Conservation (phyloP, 163 green algal species). For the Dunaliella salina region DNA sequence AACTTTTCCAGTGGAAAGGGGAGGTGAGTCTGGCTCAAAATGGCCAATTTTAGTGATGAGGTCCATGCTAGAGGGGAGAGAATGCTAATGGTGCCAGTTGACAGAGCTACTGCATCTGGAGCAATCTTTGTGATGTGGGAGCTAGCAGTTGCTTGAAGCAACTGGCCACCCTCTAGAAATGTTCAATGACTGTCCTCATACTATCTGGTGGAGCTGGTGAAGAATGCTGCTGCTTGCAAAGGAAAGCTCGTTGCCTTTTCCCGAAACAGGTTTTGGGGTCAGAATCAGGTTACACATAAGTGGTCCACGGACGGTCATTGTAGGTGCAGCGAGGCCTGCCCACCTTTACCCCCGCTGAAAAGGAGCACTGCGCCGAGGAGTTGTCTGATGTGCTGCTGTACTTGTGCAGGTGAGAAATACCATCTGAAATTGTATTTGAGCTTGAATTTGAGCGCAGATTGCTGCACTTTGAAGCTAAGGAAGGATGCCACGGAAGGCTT, state of each 20-base stretch:
- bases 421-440: not conserved
- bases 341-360: slow-evolving; percentile 38
- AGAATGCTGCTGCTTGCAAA: too few relatives aligned
- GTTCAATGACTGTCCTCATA: not conserved
- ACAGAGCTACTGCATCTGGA: too few relatives aligned
- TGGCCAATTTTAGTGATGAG: not conserved
- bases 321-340: slow-evolving; percentile 30
- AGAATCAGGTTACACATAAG: not conserved
- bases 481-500: too few relatives aligned
- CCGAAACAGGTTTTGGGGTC: not conserved
- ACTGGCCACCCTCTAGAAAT: too few relatives aligned
- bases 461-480: not conserved
- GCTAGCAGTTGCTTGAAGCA: too few relatives aligned
- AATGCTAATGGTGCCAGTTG: too few relatives aligned
- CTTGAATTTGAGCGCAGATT: not conserved
- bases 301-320: not conserved
- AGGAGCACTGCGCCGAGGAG: slow-evolving; percentile 60
- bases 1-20: slow-evolving; percentile 55
- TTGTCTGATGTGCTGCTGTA: slow-evolving; percentile 69
- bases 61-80: too few relatives aligned
- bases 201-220: not conserved
- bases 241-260: too few relatives aligned
- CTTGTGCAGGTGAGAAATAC: slow-evolving; percentile 11
- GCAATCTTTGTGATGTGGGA: too few relatives aligned
- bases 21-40: not conserved